Percentiles rank a stretch among this genome's conserved stretches.
phyloP scores from a whole-genome alignment of 345 rosid species.

The Eucalyptus dawsonii region DNA sequence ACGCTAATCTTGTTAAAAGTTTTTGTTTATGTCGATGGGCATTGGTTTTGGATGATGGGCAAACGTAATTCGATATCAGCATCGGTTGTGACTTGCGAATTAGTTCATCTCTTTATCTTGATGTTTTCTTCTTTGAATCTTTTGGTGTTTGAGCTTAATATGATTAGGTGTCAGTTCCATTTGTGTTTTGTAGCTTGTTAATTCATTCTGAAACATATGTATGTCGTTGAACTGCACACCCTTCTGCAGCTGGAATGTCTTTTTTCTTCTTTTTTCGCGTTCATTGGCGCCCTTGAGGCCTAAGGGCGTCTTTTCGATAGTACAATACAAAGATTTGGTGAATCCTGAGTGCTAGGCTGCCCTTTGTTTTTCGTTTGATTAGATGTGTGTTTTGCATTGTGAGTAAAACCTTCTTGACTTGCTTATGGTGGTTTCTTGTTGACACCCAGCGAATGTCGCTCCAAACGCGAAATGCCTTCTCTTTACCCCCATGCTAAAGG shows the following conservation, averaged over 20 bases:
- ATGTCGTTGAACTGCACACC: no score
- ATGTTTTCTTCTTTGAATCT: no score
- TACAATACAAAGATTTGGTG: background rate
- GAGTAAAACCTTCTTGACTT: background rate
- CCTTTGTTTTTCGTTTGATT: background rate
- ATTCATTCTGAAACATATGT: no score
- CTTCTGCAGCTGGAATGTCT: no score
- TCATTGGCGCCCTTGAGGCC: background rate
- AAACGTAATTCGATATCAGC: background rate
- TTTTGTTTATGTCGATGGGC: background rate
- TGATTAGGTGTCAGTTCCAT: rapidly evolving
- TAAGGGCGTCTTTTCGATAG: background rate
- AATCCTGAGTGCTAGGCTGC: background rate
- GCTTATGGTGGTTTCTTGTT: background rate
- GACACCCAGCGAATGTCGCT: conserved; percentile 25
- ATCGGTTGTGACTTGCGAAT: background rate
- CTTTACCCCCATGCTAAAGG: conserved; percentile 41
- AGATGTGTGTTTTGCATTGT: background rate
- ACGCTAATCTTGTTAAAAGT: background rate
- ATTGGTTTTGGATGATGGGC: background rate
- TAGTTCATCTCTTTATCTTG: no score
- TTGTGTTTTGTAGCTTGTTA: no score
- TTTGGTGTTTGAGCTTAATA: no score
- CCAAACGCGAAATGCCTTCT: conserved; percentile 32
- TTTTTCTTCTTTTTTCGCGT: rapidly evolving